A percentile compares a stretch with the other conserved stretches of the same genome.
Conservation (phyloP, 192 early-diverging fungal genomes). For the Podochytrium sp. region DNA sequence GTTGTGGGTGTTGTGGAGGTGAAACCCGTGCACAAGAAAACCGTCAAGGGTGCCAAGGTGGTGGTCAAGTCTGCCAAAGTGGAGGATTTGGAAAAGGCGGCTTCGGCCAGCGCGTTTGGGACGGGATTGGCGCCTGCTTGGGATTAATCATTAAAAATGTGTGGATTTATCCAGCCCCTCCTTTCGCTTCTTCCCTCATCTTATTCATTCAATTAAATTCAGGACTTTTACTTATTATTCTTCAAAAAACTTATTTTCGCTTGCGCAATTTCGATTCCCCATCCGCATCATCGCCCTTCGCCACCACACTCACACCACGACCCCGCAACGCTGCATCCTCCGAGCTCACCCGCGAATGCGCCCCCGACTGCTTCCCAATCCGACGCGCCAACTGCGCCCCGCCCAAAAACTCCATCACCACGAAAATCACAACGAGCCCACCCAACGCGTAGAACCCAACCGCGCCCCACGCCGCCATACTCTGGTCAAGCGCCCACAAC, state of each 20-base stretch:
- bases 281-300: background rate
- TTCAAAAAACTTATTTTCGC: background rate
- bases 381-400: constrained; percentile 8
- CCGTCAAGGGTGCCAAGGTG: background rate
- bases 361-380: constrained; percentile 23
- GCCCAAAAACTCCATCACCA: constrained; percentile 27
- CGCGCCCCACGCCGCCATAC: constrained; percentile 28
- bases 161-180: background rate
- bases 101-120: background rate
- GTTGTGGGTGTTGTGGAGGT: constrained; percentile 22
- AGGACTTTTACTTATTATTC: too few relatives aligned
- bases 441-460: constrained; percentile 29
- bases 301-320: background rate
- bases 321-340: background rate
- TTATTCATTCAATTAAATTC: too few relatives aligned
- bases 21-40: background rate
- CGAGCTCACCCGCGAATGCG: background rate
- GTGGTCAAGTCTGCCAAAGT: background rate
- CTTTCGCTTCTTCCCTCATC: too few relatives aligned
- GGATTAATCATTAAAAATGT: constrained; percentile 9
- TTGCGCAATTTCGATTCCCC: background rate
- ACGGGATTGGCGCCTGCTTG: constrained; percentile 25
- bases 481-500: constrained; percentile 25
- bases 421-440: constrained; percentile 23
- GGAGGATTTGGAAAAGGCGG: constrained; percentile 13